phyloP scores from a whole-genome alignment of 306 rosid genomes.

The Hippophae tibetana region DNA sequence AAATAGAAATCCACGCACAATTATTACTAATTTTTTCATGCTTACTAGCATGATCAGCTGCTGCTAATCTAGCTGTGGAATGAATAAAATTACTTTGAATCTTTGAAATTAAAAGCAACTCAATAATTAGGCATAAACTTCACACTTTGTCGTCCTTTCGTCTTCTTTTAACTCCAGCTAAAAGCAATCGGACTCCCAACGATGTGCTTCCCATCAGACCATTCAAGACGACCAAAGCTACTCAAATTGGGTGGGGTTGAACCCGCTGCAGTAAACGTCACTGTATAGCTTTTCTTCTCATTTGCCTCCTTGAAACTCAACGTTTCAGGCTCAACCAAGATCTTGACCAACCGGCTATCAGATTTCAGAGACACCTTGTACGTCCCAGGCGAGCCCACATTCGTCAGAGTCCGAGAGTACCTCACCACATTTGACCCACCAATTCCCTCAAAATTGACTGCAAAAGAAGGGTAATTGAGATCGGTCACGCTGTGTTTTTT shows the following conservation, averaged over 20 bases:
- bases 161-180: conserved; percentile 26
- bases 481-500: conserved; percentile 43
- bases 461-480: conserved; percentile 69
- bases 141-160: too few species aligned
- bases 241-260: conserved; percentile 39
- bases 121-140: too few species aligned
- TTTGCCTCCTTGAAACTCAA: conserved; percentile 27
- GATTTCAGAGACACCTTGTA: conserved; percentile 37
- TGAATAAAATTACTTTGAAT: too few species aligned
- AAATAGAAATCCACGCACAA: too few species aligned
- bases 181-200: conserved; percentile 63
- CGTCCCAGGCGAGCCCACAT: conserved; percentile 27
- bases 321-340: conserved; percentile 47
- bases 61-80: too few species aligned
- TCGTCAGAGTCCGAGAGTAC: conserved; percentile 50
- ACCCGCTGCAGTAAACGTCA: conserved; percentile 31
- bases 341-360: conserved; percentile 34
- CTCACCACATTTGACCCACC: conserved; percentile 22
- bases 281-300: conserved; percentile 48
- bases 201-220: conserved; percentile 63
- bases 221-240: conserved; percentile 44
- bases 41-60: too few species aligned
- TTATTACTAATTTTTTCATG: too few species aligned
- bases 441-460: conserved; percentile 37
- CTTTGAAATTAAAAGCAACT: too few species aligned